Evolutionary conservation across 2,329 filamentous ascomycete genomes (phyloP).

Genomic region (Graphium sp.): DNA sequence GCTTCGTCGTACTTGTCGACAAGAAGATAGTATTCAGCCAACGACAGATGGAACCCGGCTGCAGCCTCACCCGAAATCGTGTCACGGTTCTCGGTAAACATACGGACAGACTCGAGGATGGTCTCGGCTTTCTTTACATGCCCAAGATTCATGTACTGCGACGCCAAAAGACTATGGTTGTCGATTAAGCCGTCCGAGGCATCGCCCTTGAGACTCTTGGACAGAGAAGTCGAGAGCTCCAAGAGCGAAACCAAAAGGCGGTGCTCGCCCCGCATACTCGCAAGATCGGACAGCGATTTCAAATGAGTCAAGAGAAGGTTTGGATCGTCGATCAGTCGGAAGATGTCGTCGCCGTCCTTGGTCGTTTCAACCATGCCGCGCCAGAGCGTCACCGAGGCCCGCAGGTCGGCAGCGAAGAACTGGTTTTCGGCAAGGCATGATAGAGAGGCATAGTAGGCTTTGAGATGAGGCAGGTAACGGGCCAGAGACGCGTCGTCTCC

Average conservation of each 20-base stretch:
- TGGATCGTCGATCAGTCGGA: slow-evolving; percentile 28
- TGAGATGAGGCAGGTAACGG: slow-evolving; percentile 29
- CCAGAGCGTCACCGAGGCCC: slow-evolving; percentile 25
- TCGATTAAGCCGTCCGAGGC: slow-evolving; percentile 20
- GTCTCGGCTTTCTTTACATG: slow-evolving; percentile 30
- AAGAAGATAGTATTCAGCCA: slow-evolving; percentile 57
- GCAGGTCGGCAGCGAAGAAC: slow-evolving; percentile 14
- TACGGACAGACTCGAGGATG: slow-evolving; percentile 39
- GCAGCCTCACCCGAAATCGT: slow-evolving; percentile 19
- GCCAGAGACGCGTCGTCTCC: slow-evolving; percentile 26
- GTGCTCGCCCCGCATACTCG: slow-evolving; percentile 31
- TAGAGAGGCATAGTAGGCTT: slow-evolving; percentile 25
- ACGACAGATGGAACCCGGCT: slow-evolving; percentile 44
- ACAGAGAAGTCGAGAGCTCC: slow-evolving; percentile 25
- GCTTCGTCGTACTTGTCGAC: slow-evolving; percentile 50
- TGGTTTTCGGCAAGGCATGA: slow-evolving; percentile 19
- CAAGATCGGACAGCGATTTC: slow-evolving; percentile 30
- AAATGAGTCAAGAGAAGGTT: slow-evolving; percentile 30
- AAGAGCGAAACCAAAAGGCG: slow-evolving; percentile 25
- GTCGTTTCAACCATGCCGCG: slow-evolving; percentile 20
- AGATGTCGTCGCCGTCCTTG: slow-evolving; percentile 21
- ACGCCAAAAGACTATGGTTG: slow-evolving; percentile 28
- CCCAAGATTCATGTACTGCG: slow-evolving; percentile 36
- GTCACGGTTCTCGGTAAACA: slow-evolving; percentile 21
- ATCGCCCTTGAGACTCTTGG: slow-evolving; percentile 12